Conservation (phyloP, 2,329 filamentous ascomycete species). For the Talaromyces sp. region DNA sequence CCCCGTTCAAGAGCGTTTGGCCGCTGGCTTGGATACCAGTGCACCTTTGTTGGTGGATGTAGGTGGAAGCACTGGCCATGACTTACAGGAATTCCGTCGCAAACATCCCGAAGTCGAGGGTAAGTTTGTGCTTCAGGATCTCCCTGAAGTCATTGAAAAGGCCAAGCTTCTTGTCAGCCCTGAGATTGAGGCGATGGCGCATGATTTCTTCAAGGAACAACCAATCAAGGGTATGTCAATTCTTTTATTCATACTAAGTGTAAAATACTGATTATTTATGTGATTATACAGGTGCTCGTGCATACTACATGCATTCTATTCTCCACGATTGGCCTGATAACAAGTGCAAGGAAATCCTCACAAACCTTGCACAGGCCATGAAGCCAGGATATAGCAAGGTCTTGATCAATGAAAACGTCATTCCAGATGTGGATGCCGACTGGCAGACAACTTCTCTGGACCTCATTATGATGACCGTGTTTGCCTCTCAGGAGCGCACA, state of each 20-base stretch:
- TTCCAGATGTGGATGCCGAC: conserved; percentile 26
- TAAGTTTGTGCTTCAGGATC: conserved; percentile 47
- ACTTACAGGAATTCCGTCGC: conserved; percentile 28
- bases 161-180: conserved; percentile 17
- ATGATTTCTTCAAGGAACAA: conserved; percentile 47
- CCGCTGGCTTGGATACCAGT: conserved; percentile 16
- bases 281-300: conserved; percentile 28
- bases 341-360: conserved; percentile 29
- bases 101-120: conserved; percentile 38
- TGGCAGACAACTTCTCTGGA: conserved; percentile 36
- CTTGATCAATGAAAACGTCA: conserved; percentile 28
- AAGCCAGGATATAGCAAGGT: conserved; percentile 28
- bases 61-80: conserved; percentile 22
- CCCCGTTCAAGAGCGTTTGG: conserved; percentile 19
- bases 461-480: conserved; percentile 13
- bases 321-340: conserved; percentile 35
- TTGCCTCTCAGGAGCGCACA: conserved; percentile 14
- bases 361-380: conserved; percentile 21
- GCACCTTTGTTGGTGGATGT: conserved; percentile 21
- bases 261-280: neutral
- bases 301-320: conserved; percentile 34
- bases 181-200: conserved; percentile 30
- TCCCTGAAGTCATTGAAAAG: conserved; percentile 34
- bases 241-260: neutral
- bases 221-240: conserved; percentile 37